Conservation (phyloP, 345 rosid species). For the Bruguiera gymnorhiza region DNA sequence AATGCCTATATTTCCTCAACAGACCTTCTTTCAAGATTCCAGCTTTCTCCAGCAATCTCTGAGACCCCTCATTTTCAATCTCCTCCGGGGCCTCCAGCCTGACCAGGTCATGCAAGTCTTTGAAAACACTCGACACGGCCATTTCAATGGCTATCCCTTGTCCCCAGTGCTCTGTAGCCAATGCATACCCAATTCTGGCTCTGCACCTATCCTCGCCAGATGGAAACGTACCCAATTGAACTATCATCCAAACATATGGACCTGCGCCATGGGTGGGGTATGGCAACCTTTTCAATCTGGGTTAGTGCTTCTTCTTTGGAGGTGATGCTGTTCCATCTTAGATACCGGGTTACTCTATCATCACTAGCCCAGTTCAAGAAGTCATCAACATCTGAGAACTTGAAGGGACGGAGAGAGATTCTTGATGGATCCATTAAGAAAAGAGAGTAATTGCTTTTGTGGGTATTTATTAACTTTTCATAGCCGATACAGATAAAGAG, state of each 20-base stretch:
- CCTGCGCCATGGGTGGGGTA: slow-evolving; percentile 46
- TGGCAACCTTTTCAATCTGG: slow-evolving; percentile 26
- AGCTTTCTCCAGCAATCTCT: slow-evolving; percentile 56
- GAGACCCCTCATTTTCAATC: slow-evolving; percentile 50
- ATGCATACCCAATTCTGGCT: slow-evolving; percentile 37
- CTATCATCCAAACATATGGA: slow-evolving; percentile 44
- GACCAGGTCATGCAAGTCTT: slow-evolving; percentile 32
- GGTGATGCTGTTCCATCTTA: slow-evolving; percentile 40
- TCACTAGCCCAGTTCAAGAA: slow-evolving; percentile 47
- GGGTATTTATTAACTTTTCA: too few species aligned
- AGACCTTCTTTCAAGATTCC: slow-evolving; percentile 61
- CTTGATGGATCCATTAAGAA: slow-evolving; percentile 32
- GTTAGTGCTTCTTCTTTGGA: slow-evolving; percentile 40
- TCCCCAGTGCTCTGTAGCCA: slow-evolving; percentile 44
- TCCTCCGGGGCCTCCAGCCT: slow-evolving; percentile 62
- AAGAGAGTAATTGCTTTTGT: neutral
- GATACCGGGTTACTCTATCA: slow-evolving; percentile 39
- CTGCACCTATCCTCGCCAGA: slow-evolving; percentile 36
- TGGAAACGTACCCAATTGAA: slow-evolving; percentile 43
- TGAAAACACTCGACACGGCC: slow-evolving; percentile 33
- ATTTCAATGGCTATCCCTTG: slow-evolving; percentile 36
- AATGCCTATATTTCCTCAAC: slow-evolving; percentile 47
- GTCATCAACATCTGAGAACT: slow-evolving; percentile 45
- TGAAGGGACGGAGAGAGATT: slow-evolving; percentile 45
- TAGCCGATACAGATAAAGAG: too few species aligned